These are phyloP conservation scores for Proteromonas lacertae DNA, from an alignment of 352 stramenopile species.

Conservation along the genomic window DNA sequence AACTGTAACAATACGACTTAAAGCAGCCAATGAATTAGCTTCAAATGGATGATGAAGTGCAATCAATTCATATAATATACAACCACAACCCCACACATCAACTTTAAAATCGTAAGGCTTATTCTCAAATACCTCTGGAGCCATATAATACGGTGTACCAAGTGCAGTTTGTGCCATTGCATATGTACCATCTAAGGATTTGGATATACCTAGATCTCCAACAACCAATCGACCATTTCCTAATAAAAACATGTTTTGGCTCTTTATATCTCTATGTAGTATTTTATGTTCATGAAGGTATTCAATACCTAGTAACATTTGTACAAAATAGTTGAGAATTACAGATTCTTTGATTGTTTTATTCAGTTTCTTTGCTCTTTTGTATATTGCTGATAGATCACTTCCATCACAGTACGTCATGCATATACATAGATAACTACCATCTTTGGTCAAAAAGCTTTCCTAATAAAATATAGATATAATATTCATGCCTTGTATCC, in stretches of 20 bases:
- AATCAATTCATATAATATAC: constrained; percentile 53
- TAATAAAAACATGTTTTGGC: constrained; percentile 34
- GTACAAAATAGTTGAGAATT: constrained; percentile 49
- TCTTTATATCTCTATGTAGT: constrained; percentile 55
- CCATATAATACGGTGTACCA: constrained; percentile 13
- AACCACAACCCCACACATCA: constrained; percentile 63
- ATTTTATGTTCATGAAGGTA: constrained; percentile 41
- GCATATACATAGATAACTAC: constrained; percentile 37
- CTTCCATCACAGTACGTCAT: constrained; percentile 64
- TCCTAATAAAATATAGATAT: too few relatives aligned
- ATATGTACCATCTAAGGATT: constrained; percentile 17
- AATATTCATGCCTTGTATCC: constrained; percentile 36
- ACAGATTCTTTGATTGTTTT: constrained; percentile 22
- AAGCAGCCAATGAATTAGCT: constrained; percentile 17
- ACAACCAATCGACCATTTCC: constrained; percentile 25
- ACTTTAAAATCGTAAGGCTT: constrained; percentile 60
- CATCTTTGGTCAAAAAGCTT: constrained; percentile 12
- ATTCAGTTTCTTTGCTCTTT: constrained; percentile 3
- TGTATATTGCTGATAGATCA: constrained; percentile 14
- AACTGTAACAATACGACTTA: constrained; percentile 14
- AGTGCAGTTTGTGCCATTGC: constrained; percentile 20
- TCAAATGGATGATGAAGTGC: constrained; percentile 50
- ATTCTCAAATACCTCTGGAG: constrained; percentile 34
- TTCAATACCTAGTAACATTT: constrained; percentile 39
- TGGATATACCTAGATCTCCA: constrained; percentile 46